These are phyloP conservation scores for Phytophthora boehmeriae DNA, from an alignment of 352 stramenopile species.

Conservation along the genomic window DNA sequence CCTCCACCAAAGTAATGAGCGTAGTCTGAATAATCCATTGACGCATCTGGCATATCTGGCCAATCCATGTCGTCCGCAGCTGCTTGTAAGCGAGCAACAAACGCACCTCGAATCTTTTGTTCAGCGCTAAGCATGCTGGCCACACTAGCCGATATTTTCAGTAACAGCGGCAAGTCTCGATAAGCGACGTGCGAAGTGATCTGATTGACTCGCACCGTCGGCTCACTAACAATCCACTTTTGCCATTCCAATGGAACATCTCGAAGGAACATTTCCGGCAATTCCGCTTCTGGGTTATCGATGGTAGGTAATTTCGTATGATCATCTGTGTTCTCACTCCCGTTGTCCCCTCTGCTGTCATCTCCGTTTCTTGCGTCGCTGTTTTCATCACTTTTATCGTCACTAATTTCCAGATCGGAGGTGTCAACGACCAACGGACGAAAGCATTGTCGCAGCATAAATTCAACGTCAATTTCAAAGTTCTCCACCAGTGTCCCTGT, in stretches of 20 bases:
- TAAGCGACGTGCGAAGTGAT: conserved; percentile 72
- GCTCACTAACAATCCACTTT: conserved; percentile 52
- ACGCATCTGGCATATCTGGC: conserved; percentile 38
- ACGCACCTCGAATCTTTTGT: conserved; percentile 47
- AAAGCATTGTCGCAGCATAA: conserved; percentile 37
- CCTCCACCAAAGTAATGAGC: conserved; percentile 37
- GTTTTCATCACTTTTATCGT: conserved; percentile 28
- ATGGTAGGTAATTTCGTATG: conserved; percentile 7
- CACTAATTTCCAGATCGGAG: conserved; percentile 24
- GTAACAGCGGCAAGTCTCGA: conserved; percentile 68
- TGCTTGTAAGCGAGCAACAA: conserved; percentile 40
- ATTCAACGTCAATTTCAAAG: conserved; percentile 45
- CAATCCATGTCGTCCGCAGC: conserved; percentile 53
- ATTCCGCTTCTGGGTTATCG: conserved; percentile 9
- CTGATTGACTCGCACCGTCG: conserved; percentile 48
- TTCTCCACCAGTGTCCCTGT: conserved; percentile 54
- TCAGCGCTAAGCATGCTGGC: conserved; percentile 45
- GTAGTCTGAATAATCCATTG: conserved; percentile 41
- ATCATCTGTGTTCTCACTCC: conserved; percentile 14
- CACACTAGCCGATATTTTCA: conserved; percentile 55
- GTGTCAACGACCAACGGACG: conserved; percentile 17
- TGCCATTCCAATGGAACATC: conserved; percentile 47
- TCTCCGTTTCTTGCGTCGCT: conserved; percentile 20
- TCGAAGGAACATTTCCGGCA: conserved; percentile 34
- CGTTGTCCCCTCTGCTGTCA: conserved; percentile 6